phyloP scores from a whole-genome alignment of 2,329 filamentous ascomycete genomes.

The Alternaria burnsii region DNA sequence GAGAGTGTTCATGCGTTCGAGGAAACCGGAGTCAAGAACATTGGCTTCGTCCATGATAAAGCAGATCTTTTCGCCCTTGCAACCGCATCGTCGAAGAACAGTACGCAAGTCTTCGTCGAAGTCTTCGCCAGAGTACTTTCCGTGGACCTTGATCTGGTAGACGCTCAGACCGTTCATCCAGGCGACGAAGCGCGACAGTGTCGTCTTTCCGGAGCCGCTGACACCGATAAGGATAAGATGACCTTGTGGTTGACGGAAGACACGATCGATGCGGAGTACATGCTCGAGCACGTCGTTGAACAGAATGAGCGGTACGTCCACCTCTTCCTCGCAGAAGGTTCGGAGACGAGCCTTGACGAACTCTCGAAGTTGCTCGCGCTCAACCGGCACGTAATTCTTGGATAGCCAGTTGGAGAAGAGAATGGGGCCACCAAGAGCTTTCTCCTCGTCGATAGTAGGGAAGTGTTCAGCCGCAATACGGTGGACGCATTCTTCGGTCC shows the following conservation, averaged over 20 bases:
- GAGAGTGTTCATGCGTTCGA: constrained; percentile 98
- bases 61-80: constrained; percentile 99
- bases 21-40: constrained; percentile 96
- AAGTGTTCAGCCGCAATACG: constrained; percentile 91
- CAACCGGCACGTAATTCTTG: constrained; percentile 97
- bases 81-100: constrained; percentile 90
- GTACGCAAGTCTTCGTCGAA: constrained; percentile 97
- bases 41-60: constrained; percentile 99
- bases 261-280: constrained; percentile 95
- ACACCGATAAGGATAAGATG: constrained; percentile 99
- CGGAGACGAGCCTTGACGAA: constrained; percentile 97
- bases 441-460: constrained; percentile 90
- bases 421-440: constrained; percentile 90
- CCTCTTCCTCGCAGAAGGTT: constrained; percentile 99
- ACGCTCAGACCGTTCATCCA: constrained; percentile 99
- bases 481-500: constrained; percentile 89
- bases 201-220: constrained; percentile 98
- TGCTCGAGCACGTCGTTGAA: constrained; percentile 99
- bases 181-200: constrained; percentile 94
- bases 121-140: constrained; percentile 96
- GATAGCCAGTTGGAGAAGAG: constrained; percentile 99
- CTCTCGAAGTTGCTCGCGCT: constrained; percentile 91
- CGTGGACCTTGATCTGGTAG: constrained; percentile 99
- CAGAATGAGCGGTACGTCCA: constrained; percentile 97
- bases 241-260: constrained; percentile 97